Conservation (phyloP, 495 filamentous ascomycete genomes). For the Amniculicola lignicola region DNA sequence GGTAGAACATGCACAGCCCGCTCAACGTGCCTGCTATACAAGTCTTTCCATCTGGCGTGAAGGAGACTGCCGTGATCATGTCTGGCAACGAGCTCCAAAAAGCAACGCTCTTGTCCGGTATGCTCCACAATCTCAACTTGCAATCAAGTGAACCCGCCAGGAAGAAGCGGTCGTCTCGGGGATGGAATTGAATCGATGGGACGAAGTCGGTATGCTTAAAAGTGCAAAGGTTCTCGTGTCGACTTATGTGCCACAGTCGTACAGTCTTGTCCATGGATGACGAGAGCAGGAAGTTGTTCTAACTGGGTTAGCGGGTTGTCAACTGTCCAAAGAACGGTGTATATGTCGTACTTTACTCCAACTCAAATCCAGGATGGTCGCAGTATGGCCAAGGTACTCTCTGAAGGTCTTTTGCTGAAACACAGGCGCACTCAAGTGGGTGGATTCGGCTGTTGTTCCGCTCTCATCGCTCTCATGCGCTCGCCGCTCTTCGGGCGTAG, state of each 20-base stretch:
- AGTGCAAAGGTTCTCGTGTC: conserved; percentile 83
- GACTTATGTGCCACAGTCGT: conserved; percentile 85
- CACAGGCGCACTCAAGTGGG: conserved; percentile 81
- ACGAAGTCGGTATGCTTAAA: conserved; percentile 98
- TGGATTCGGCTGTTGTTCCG: conserved; percentile 41
- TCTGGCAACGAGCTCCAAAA: conserved; percentile 81
- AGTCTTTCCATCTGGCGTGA: conserved; percentile 86
- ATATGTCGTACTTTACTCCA: conserved; percentile 92
- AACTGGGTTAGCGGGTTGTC: not conserved
- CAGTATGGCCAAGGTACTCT: conserved; percentile 81
- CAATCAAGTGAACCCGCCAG: conserved; percentile 89
- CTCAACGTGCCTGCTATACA: conserved; percentile 86
- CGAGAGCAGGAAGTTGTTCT: conserved; percentile 95
- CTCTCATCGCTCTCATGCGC: conserved; percentile 69
- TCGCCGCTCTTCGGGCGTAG: conserved; percentile 73
- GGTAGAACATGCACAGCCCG: conserved; percentile 86
- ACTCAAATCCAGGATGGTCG: conserved; percentile 84
- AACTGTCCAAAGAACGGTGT: not conserved
- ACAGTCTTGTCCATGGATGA: conserved; percentile 99
- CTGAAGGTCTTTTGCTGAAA: conserved; percentile 73
- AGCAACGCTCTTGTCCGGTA: conserved; percentile 92
- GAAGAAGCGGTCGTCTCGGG: conserved; percentile 93
- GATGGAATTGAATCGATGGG: conserved; percentile 91
- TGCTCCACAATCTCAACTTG: conserved; percentile 93
- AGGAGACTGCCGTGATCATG: conserved; percentile 88